phyloP scores from a whole-genome alignment of 2,329 filamentous ascomycete species.

The Hypocreales sp. region DNA sequence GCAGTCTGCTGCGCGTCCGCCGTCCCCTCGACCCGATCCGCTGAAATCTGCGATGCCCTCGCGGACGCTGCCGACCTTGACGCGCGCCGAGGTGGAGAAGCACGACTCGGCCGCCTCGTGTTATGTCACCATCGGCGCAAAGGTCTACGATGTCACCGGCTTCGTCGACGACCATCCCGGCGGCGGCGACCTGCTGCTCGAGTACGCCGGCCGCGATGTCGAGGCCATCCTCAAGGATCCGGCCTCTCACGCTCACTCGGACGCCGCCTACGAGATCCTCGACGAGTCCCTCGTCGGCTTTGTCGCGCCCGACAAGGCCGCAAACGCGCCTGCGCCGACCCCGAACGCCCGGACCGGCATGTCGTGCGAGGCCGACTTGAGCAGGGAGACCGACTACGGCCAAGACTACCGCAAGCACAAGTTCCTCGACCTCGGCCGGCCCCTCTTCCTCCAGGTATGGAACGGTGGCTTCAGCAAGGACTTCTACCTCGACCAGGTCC shows the following conservation, averaged over 20 bases:
- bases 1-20: too few relatives aligned
- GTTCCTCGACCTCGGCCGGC: constrained; percentile 78
- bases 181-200: constrained; percentile 72
- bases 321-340: constrained; percentile 8
- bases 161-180: constrained; percentile 87
- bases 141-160: constrained; percentile 88
- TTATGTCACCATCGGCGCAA: constrained; percentile 79
- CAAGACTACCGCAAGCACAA: constrained; percentile 80
- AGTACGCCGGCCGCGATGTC: constrained; percentile 82
- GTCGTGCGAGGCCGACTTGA: constrained; percentile 76
- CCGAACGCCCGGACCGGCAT: constrained; percentile 53
- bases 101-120: constrained; percentile 73
- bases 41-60: constrained; percentile 70
- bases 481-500: constrained; percentile 96
- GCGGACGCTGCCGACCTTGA: constrained; percentile 69
- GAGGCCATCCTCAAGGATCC: constrained; percentile 68
- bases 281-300: constrained; percentile 80
- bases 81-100: constrained; percentile 61
- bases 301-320: constrained; percentile 43
- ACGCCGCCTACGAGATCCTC: constrained; percentile 89
- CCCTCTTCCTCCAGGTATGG: constrained; percentile 81
- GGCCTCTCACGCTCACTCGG: constrained; percentile 71
- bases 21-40: too few relatives aligned
- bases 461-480: constrained; percentile 75
- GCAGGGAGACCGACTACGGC: constrained; percentile 62